Base-by-base conservation (phyloP, 2,329 filamentous ascomycete genomes). In the Clarireedia paspali region DNA sequence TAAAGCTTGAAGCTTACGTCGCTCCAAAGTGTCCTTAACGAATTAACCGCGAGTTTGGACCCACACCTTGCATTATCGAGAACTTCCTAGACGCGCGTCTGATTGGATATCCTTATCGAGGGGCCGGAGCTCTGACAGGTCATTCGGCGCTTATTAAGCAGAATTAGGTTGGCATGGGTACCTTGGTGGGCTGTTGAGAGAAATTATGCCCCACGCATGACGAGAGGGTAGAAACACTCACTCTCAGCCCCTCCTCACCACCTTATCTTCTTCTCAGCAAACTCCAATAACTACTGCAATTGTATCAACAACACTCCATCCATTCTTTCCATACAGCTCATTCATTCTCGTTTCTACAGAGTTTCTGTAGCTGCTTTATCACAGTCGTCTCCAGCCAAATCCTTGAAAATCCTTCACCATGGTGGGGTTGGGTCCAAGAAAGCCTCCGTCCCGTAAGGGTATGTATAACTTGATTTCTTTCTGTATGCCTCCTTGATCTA, bases 381-480 rank as follows among this genome's bases (percentile, higher is more conserved):
- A 12, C n/a, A 14, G 20, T 39, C 17, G 20, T 40, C 17, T 30
- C 27, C 27, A 10, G 27, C 38, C 7, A 5, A 40, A 30, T 39
- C 26, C 39, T 49, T 54, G 46, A 54, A 62, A 55, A 56, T 47
- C 53, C 39, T 53, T 60, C 63, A 71, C 57, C 50, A 87, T 87
- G 84, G 82, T 85, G 63, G 79, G 80, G 66, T 65, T 84, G 59
- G 81, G 82, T 68, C 80, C 84, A 61, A 83, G 81, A 70, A 80
- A 77, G 68, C 77, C 78, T 61, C 84, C 83, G 44, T 85, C 83
- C 73, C 83, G 85, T 68, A 89, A 88, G 81, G 88, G 88, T 88
- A 81, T 71, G 83, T 80, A 66, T 48, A 40, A n/a, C 50, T 34
- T 42, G 27, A 44, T 47, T 30, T 24, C 30, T 23, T 49, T 7